Conservation (phyloP, 192 early-diverging fungal genomes). For the Pilaira anomala region DNA sequence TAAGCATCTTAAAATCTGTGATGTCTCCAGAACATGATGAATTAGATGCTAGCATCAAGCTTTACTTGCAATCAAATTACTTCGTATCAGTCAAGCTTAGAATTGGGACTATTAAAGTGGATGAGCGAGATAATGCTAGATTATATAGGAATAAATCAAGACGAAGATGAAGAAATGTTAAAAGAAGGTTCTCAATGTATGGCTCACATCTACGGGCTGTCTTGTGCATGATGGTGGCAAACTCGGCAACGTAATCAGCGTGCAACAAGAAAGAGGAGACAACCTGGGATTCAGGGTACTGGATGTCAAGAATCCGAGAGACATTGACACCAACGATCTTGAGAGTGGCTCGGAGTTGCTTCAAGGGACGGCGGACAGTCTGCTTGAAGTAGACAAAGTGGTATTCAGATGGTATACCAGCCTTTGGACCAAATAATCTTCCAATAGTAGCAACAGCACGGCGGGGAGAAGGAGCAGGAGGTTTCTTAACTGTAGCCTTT, state of each 20-base stretch:
- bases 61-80: not conserved
- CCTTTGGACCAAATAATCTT: too few species aligned
- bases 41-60: slow-evolving; percentile 1
- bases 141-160: slow-evolving; percentile 26
- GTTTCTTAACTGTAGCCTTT: too few species aligned
- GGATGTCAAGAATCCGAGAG: too few species aligned
- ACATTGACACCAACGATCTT: too few species aligned
- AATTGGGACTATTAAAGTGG: slow-evolving; percentile 21
- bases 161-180: slow-evolving; percentile 18
- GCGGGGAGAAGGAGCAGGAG: too few species aligned
- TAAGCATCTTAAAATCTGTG: slow-evolving; percentile 4
- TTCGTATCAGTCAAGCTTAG: not conserved
- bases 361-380: too few species aligned
- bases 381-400: too few species aligned
- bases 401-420: too few species aligned
- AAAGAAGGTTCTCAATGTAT: not conserved
- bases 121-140: slow-evolving; percentile 25
- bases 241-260: not conserved
- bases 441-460: too few species aligned
- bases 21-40: not conserved
- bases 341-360: too few species aligned
- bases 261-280: too few species aligned
- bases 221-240: not conserved
- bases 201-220: not conserved
- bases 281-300: too few species aligned